A percentile compares a stretch with the other conserved stretches of the same genome.
Evolutionary conservation across 495 filamentous ascomycete species (phyloP).

Genomic region (Astrothelium macrocarpum): DNA sequence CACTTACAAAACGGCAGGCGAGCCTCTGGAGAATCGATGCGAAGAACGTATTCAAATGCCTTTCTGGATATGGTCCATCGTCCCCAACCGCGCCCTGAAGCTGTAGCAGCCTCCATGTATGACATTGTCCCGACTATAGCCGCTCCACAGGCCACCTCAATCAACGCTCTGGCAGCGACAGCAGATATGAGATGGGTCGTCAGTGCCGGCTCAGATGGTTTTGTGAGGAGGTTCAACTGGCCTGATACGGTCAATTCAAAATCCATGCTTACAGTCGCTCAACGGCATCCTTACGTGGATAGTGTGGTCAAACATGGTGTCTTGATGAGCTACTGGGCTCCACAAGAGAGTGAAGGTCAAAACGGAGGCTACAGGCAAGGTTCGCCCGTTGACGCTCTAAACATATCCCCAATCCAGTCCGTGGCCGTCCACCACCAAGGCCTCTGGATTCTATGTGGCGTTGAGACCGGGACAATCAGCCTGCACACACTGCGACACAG

Average conservation of each 20-base stretch:
- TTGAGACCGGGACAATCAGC: conserved; percentile 87
- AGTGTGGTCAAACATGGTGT: conserved; percentile 91
- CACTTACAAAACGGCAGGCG: background rate
- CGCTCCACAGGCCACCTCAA: conserved; percentile 87
- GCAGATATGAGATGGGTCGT: conserved; percentile 95
- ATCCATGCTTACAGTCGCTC: conserved; percentile 85
- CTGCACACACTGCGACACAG: conserved; percentile 91
- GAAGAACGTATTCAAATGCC: conserved; percentile 32
- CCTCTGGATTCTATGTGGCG: conserved; percentile 80
- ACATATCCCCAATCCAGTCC: conserved; percentile 81
- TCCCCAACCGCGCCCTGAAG: conserved; percentile 69
- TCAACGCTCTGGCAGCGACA: conserved; percentile 86
- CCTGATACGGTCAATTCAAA: conserved; percentile 91
- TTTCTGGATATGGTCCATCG: conserved; percentile 27
- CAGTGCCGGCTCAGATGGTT: conserved; percentile 86
- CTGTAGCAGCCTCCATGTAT: conserved; percentile 71
- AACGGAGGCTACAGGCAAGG: conserved; percentile 36
- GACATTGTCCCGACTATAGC: conserved; percentile 97
- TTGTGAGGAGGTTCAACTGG: conserved; percentile 93
- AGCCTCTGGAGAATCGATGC: background rate
- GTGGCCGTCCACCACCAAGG: conserved; percentile 82
- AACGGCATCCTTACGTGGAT: conserved; percentile 94
- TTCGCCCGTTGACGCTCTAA: background rate
- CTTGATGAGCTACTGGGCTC: conserved; percentile 94
- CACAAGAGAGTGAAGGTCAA: conserved; percentile 49